A percentile compares a stretch with the other conserved stretches of the same genome.
phyloP scores from a whole-genome alignment of 1,139 yeast genomes.

The Geotrichum klebahnii region DNA sequence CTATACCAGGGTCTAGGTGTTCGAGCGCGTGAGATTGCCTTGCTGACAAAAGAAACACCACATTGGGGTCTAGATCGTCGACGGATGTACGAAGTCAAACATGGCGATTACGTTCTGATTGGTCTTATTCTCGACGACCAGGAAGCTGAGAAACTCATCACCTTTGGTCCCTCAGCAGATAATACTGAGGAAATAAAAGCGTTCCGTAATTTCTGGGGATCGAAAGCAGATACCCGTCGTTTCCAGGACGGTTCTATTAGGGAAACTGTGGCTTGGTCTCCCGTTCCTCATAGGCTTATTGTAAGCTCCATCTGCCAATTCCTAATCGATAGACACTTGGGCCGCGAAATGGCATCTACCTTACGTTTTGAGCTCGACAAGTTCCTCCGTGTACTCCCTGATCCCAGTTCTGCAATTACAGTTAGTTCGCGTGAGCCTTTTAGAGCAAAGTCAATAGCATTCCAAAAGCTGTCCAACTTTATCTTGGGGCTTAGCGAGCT shows the following conservation, averaged over 20 bases:
- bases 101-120: conserved; percentile 41
- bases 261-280: conserved; percentile 83
- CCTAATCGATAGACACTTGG: conserved; percentile 59
- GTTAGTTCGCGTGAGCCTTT: conserved; percentile 52
- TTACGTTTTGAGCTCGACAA: conserved; percentile 26
- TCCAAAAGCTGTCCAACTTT: conserved; percentile 59
- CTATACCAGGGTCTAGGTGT: conserved; percentile 64
- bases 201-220: conserved; percentile 88
- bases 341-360: conserved; percentile 35
- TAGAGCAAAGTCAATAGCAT: conserved; percentile 57
- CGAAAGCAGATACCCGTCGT: conserved; percentile 76
- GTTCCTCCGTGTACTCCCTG: conserved; percentile 43
- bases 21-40: conserved; percentile 42
- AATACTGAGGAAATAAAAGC: conserved; percentile 46
- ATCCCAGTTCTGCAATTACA: conserved; percentile 20
- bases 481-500: conserved; percentile 50
- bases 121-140: conserved; percentile 70
- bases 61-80: conserved; percentile 53
- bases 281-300: conserved; percentile 55
- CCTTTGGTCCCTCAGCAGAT: conserved; percentile 72
- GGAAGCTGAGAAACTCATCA: conserved; percentile 73
- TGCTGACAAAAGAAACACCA: conserved; percentile 25
- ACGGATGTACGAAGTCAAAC: conserved; percentile 39
- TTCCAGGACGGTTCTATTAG: conserved; percentile 81
- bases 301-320: conserved; percentile 63